Evolutionary conservation across 441 rosid genomes (phyloP).

Genomic region (Theobroma grandiflorum): DNA sequence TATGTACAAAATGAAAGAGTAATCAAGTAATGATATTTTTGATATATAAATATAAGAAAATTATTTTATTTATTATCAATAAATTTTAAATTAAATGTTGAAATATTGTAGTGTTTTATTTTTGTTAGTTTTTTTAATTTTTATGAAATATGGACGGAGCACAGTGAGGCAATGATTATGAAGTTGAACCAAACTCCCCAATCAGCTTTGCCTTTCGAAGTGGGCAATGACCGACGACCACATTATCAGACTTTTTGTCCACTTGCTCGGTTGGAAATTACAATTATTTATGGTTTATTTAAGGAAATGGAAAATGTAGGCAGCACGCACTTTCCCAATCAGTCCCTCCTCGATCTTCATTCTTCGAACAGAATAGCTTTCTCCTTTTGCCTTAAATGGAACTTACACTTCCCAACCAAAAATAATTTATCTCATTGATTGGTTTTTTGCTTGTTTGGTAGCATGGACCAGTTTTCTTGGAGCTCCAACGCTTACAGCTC

Average conservation of each 20-base stretch:
- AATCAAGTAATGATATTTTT: too few species aligned
- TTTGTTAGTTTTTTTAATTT: too few species aligned
- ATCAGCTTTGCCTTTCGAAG: background rate
- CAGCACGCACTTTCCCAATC: background rate
- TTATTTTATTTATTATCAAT: too few species aligned
- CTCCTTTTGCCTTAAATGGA: conserved; percentile 2
- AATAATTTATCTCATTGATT: background rate
- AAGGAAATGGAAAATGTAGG: background rate
- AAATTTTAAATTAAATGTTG: too few species aligned
- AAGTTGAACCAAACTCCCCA: too few species aligned
- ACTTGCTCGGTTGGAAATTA: too few species aligned
- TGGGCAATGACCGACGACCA: background rate
- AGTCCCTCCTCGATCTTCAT: background rate
- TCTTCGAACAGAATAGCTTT: background rate
- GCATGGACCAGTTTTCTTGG: conserved; percentile 25
- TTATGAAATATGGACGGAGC: too few species aligned
- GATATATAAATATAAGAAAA: too few species aligned
- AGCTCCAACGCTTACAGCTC: conserved; percentile 12
- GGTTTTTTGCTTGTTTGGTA: background rate
- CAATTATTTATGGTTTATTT: too few species aligned
- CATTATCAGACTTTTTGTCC: background rate
- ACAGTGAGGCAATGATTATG: too few species aligned
- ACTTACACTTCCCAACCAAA: background rate
- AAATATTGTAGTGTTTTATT: too few species aligned
- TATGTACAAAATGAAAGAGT: too few species aligned